phyloP scores from a whole-genome alignment of 2,329 filamentous ascomycete genomes.

The Colletotrichum karsti region DNA sequence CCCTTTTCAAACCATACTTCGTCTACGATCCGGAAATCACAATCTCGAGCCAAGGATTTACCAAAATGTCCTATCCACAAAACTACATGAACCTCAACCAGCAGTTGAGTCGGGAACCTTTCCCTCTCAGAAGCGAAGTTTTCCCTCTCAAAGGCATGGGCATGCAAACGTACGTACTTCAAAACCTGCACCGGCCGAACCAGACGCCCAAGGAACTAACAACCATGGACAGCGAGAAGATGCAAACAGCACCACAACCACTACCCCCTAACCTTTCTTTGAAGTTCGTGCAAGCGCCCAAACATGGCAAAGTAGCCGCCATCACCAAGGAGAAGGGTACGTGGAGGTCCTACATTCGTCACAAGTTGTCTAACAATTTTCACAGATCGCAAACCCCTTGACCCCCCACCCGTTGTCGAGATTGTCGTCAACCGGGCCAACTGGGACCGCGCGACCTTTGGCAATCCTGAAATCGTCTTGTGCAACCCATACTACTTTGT shows the following conservation, averaged over 20 bases:
- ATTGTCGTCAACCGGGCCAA: constrained; percentile 62
- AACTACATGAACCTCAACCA: too few species aligned
- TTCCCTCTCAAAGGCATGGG: too few species aligned
- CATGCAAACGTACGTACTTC: neutral
- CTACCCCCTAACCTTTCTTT: neutral
- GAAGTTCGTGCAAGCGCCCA: neutral
- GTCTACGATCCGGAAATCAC: too few species aligned
- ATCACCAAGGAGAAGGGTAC: neutral
- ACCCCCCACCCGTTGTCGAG: constrained; percentile 87
- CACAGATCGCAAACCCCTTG: constrained; percentile 83
- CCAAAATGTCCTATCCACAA: too few species aligned
- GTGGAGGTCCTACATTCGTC: neutral
- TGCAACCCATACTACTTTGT: constrained; percentile 58
- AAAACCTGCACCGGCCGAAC: neutral
- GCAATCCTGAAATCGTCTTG: constrained; percentile 34
- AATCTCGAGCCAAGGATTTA: too few species aligned
- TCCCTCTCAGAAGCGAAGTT: too few species aligned
- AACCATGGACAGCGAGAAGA: neutral
- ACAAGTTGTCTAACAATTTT: neutral
- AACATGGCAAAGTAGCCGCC: constrained; percentile 1
- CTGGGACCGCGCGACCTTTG: constrained; percentile 51
- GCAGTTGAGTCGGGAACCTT: too few species aligned
- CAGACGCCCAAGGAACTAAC: neutral
- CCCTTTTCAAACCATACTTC: too few species aligned
- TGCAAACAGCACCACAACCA: too few species aligned